phyloP scores from a whole-genome alignment of 2,329 filamentous ascomycete species.

The Exserohilum turcica region DNA sequence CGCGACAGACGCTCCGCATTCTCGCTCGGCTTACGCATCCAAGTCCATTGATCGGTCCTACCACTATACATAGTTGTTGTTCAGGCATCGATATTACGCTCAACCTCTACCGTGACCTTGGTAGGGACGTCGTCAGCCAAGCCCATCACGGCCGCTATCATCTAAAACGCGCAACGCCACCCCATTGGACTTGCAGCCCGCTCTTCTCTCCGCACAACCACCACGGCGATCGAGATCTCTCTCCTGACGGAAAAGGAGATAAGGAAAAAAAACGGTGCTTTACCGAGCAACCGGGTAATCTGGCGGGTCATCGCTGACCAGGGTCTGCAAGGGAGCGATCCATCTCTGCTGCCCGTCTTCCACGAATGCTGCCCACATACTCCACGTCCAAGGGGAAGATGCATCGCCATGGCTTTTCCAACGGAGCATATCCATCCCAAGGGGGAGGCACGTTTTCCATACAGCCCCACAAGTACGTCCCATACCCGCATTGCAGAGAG shows the following conservation, averaged over 20 bases:
- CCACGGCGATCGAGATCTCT: constrained; percentile 22
- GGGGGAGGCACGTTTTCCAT: constrained; percentile 79
- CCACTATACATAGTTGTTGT: constrained; percentile 30
- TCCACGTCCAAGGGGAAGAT: constrained; percentile 68
- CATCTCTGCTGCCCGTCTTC: constrained; percentile 28
- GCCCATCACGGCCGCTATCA: constrained; percentile 24
- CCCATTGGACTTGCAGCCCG: constrained; percentile 12
- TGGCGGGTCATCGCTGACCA: constrained; percentile 42
- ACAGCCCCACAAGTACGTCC: constrained; percentile 80
- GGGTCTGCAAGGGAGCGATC: constrained; percentile 45
- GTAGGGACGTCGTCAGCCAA: constrained; percentile 42
- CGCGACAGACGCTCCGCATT: constrained; percentile 13
- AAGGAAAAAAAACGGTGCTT: constrained; percentile 18
- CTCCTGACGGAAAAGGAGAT: constrained; percentile 6
- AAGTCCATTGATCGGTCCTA: constrained; percentile 31
- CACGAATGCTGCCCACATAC: constrained; percentile 66
- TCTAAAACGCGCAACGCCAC: constrained; percentile 29
- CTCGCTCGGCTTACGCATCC: constrained; percentile 24
- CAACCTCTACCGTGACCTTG: constrained; percentile 43
- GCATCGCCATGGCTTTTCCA: constrained; percentile 85
- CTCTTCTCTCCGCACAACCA: constrained; percentile 8
- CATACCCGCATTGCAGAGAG: constrained; percentile 29
- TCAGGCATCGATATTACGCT: constrained; percentile 26
- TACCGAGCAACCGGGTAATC: constrained; percentile 29
- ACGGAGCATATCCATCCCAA: constrained; percentile 74